Evolutionary conservation across 1,284 basidiomycete species (phyloP).

Genomic region (Ganoderma resinaceum): DNA sequence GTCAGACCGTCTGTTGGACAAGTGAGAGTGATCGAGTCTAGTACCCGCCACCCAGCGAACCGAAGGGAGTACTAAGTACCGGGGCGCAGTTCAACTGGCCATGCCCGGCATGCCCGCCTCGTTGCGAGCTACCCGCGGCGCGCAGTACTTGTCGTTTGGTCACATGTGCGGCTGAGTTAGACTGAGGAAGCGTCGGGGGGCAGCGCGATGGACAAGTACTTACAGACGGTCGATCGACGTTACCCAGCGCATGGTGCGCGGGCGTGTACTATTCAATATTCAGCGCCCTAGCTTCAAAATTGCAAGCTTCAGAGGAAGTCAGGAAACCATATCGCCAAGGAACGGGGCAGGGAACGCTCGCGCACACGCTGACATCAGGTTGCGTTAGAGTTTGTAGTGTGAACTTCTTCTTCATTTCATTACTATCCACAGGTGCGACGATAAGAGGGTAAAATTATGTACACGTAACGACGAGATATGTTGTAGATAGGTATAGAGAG

Average conservation of each 20-base stretch:
- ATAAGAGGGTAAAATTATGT: slow-evolving; percentile 13
- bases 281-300: not conserved
- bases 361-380: too few species aligned
- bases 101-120: slow-evolving; percentile 3
- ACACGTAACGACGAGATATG: slow-evolving; percentile 2
- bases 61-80: not conserved
- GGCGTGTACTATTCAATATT: not conserved
- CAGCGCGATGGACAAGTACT: not conserved
- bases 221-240: not conserved
- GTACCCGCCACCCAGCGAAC: not conserved
- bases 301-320: too few species aligned
- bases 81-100: not conserved
- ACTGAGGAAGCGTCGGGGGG: not conserved
- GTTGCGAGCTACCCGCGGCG: not conserved
- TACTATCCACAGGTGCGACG: slow-evolving; percentile 22
- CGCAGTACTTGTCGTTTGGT: not conserved
- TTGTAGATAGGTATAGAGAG: not conserved
- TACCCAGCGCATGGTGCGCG: not conserved
- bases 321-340: not conserved
- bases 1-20: not conserved
- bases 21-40: slow-evolving; percentile 2
- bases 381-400: not conserved
- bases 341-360: not conserved
- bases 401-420: slow-evolving; percentile 22
- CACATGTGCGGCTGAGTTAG: not conserved